A percentile compares a stretch with the other conserved stretches of the same genome.
These are phyloP conservation scores for Syncephalastrum monosporum DNA, from an alignment of 371 early-diverging fungal genomes.

Conservation along the genomic window DNA sequence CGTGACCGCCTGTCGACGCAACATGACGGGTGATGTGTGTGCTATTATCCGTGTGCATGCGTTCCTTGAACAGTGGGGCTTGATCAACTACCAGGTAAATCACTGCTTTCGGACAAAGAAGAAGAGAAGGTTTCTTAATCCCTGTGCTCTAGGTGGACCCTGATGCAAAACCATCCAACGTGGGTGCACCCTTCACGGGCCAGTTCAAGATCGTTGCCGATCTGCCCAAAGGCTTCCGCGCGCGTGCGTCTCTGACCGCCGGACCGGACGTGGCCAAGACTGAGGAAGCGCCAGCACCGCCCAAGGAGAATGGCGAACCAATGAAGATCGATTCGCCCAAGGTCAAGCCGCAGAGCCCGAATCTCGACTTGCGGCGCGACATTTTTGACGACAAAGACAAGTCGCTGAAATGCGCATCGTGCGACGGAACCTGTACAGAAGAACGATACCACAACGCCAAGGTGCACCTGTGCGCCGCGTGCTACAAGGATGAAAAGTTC, in stretches of 20 bases:
- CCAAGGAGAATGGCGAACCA: too few species aligned
- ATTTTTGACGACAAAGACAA: conserved; percentile 33
- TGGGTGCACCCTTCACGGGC: conserved; percentile 25
- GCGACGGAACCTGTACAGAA: conserved; percentile 76
- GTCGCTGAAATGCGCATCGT: conserved; percentile 64
- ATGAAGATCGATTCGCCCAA: not conserved
- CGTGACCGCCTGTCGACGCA: conserved; percentile 94
- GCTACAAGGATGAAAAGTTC: conserved; percentile 87
- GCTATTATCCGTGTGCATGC: conserved; percentile 96
- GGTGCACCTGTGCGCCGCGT: conserved; percentile 71
- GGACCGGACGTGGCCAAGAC: not conserved
- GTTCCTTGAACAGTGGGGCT: conserved; percentile 98
- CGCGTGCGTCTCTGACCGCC: not conserved
- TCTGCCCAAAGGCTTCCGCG: conserved; percentile 7
- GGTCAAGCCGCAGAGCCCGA: conserved; percentile 11
- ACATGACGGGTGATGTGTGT: conserved; percentile 96
- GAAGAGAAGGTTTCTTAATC: conserved; percentile 53
- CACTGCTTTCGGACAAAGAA: conserved; percentile 22
- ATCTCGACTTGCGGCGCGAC: conserved; percentile 45
- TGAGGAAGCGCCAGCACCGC: not conserved
- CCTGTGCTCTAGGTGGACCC: conserved; percentile 71
- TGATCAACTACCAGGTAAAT: conserved; percentile 97
- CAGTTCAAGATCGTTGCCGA: conserved; percentile 22
- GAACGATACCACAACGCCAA: conserved; percentile 70
- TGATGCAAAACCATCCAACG: conserved; percentile 76